These are phyloP conservation scores for Bacterosira constricta DNA, from an alignment of 108 stramenopile species.

Conservation along the genomic window DNA sequence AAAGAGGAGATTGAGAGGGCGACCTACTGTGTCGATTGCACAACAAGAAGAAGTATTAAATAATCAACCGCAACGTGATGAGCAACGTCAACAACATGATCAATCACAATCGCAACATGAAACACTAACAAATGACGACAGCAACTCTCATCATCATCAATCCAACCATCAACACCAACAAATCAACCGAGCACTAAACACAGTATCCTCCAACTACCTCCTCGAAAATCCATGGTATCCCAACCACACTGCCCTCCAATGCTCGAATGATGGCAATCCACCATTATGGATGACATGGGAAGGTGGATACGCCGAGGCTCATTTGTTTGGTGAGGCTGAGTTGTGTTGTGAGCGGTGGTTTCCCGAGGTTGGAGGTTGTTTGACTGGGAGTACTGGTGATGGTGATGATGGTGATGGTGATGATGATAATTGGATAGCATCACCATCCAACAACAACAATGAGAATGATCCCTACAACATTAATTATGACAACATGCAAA, in stretches of 20 bases:
- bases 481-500: neutral
- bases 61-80: neutral
- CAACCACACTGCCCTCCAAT: neutral
- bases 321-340: conserved; percentile 3
- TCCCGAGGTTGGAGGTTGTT: neutral
- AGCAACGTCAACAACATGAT: neutral
- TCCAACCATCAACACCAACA: too few species aligned
- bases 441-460: too few species aligned
- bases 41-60: neutral
- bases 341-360: conserved; percentile 32
- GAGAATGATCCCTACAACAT: too few species aligned
- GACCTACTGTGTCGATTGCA: neutral
- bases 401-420: conserved; percentile 1
- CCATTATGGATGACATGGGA: conserved; percentile 30
- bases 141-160: too few species aligned
- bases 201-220: neutral
- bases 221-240: conserved; percentile 22
- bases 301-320: conserved; percentile 40
- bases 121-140: neutral
- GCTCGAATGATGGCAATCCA: neutral
- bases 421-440: too few species aligned
- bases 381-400: neutral
- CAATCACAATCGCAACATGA: neutral
- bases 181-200: neutral
- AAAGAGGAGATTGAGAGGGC: too few species aligned